phyloP scores from a whole-genome alignment of 2,329 filamentous ascomycete genomes.

The Diaporthe sp. region DNA sequence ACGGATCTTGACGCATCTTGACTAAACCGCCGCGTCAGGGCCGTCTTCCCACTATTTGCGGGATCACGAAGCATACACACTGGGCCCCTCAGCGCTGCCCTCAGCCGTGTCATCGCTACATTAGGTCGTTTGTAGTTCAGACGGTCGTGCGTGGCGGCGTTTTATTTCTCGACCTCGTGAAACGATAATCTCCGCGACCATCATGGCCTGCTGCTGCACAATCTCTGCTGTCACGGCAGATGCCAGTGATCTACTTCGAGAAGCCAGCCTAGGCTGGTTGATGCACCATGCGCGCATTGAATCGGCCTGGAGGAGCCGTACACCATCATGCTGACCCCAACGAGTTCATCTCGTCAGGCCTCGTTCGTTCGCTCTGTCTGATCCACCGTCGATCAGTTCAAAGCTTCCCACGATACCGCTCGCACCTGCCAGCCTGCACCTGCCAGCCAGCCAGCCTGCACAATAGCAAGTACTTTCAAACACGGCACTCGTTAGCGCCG shows the following conservation, averaged over 20 bases:
- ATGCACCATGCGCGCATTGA: conserved; percentile 15
- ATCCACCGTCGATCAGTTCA: conserved; percentile 21
- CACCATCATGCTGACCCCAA: conserved; percentile 2
- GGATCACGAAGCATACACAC: conserved; percentile 22
- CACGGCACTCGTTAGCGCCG: conserved; percentile 31
- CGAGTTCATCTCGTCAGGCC: conserved; percentile 29
- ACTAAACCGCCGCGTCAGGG: conserved; percentile 8
- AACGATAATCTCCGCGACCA: conserved; percentile 28
- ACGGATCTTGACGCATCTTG: conserved; percentile 21
- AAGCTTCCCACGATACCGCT: conserved; percentile 21
- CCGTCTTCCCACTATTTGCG: background rate
- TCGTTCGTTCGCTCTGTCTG: conserved; percentile 19
- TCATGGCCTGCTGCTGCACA: conserved; percentile 19
- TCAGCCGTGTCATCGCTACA: conserved; percentile 26
- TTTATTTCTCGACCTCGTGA: conserved; percentile 29
- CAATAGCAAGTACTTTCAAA: conserved; percentile 3
- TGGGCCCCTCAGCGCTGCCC: conserved; percentile 25
- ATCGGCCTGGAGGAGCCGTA: background rate
- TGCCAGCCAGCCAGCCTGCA: background rate
- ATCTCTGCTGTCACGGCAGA: conserved; percentile 16
- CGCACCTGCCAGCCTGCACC: background rate
- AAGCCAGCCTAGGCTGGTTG: conserved; percentile 10
- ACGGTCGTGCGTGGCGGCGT: conserved; percentile 16
- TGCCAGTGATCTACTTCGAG: conserved; percentile 22
- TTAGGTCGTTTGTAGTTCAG: conserved; percentile 19